phyloP scores from a whole-genome alignment of 768 basidiomycete species.

The Leccinellum albellum region DNA sequence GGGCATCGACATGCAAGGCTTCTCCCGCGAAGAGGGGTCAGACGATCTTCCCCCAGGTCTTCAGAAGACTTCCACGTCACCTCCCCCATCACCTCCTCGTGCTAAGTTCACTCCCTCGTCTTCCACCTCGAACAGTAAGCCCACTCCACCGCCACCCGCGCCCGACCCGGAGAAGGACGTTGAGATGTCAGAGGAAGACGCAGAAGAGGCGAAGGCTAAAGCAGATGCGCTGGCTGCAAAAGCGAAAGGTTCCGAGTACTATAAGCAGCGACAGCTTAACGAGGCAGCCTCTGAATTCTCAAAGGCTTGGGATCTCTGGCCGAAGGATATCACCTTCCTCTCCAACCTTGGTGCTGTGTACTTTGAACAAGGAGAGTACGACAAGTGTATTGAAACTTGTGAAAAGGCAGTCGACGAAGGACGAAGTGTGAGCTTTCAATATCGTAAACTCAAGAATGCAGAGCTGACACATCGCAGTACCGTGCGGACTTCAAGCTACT shows the following conservation, averaged over 20 bases:
- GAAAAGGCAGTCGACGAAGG: constrained; percentile 98
- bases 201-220: constrained; percentile 70
- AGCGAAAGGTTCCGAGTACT: constrained; percentile 71
- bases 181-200: constrained; percentile 62
- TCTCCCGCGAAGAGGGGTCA: constrained; percentile 80
- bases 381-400: constrained; percentile 86
- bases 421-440: constrained; percentile 50
- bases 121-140: constrained; percentile 38
- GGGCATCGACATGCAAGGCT: constrained; percentile 89
- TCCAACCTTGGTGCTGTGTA: constrained; percentile 90
- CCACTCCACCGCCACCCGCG: constrained; percentile 39
- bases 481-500: constrained; percentile 93
- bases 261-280: constrained; percentile 82
- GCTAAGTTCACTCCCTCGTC: constrained; percentile 36
- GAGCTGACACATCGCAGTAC: constrained; percentile 32
- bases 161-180: constrained; percentile 47
- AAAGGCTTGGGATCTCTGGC: constrained; percentile 90
- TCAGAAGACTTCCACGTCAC: constrained; percentile 26
- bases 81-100: constrained; percentile 30
- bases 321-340: constrained; percentile 90
- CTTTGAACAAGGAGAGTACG: constrained; percentile 90
- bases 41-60: constrained; percentile 70
- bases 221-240: constrained; percentile 78
- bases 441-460: not conserved
- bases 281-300: constrained; percentile 72